phyloP scores from a whole-genome alignment of 345 rosid genomes.

The Alliaria petiolata region DNA sequence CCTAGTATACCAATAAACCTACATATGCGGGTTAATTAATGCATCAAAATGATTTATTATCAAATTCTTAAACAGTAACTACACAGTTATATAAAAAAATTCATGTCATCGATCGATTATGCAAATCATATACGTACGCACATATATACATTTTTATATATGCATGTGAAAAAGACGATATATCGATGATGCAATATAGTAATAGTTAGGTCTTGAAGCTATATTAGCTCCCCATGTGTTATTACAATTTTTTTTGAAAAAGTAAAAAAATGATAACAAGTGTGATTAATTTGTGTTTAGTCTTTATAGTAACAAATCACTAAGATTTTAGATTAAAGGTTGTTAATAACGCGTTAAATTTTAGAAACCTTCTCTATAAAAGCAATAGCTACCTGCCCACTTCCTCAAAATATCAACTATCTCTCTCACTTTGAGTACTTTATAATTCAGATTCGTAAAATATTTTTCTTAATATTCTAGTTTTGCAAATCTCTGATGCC shows the following conservation, averaged over 20 bases:
- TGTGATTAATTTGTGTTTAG: background rate
- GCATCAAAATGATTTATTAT: background rate
- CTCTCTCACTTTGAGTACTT: background rate
- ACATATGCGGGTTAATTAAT: background rate
- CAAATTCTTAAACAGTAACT: background rate
- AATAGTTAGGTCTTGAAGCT: constrained; percentile 18
- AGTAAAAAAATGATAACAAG: background rate
- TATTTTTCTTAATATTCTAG: background rate
- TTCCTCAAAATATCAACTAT: constrained; percentile 12
- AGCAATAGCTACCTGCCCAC: constrained; percentile 18
- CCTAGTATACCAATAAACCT: background rate
- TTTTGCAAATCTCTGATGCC: background rate
- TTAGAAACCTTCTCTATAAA: constrained; percentile 16
- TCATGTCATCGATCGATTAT: background rate
- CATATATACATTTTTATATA: too few species aligned
- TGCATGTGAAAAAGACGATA: background rate
- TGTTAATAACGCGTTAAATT: background rate
- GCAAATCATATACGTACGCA: background rate
- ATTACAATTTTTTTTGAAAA: background rate
- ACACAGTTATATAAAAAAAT: background rate
- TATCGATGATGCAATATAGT: too few species aligned
- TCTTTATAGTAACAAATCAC: background rate
- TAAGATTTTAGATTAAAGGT: background rate
- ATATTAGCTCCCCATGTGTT: constrained; percentile 13
- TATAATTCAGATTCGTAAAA: too few species aligned